phyloP scores from a whole-genome alignment of 208 protist genomes.

The Trypanosomatidae sp. region DNA sequence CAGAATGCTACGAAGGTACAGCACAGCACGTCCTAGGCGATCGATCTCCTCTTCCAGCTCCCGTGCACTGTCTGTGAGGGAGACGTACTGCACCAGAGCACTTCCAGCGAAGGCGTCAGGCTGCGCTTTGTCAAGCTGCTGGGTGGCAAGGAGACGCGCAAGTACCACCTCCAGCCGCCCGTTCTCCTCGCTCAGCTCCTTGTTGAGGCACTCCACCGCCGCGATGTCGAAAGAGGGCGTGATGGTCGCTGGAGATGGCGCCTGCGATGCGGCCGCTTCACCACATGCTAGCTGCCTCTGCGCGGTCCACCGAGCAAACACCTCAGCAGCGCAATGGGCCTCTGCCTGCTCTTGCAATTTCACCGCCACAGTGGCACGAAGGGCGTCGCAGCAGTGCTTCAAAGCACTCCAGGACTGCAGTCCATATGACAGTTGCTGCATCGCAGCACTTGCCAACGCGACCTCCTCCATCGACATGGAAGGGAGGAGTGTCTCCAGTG shows the following conservation, averaged over 20 bases:
- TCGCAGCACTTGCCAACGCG: conserved; percentile 24
- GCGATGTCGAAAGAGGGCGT: conserved; percentile 23
- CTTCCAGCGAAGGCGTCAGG: conserved; percentile 17
- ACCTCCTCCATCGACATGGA: conserved; percentile 33
- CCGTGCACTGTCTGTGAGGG: conserved; percentile 6
- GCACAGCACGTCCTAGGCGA: conserved; percentile 36
- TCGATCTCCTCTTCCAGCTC: conserved; percentile 39
- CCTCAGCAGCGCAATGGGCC: conserved; percentile 13
- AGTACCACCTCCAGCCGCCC: conserved; percentile 28
- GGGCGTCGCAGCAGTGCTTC: conserved; percentile 3
- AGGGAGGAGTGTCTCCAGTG: conserved; percentile 18
- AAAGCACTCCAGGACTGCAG: conserved; percentile 15
- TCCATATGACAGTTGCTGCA: conserved; percentile 21
- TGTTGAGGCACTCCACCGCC: conserved; percentile 23
- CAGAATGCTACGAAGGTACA: conserved; percentile 38
- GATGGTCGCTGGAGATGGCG: neutral
- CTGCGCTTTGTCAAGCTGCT: neutral
- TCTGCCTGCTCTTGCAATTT: conserved; percentile 26
- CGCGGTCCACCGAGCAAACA: conserved; percentile 18
- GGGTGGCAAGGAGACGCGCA: conserved; percentile 16
- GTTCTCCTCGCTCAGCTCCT: conserved; percentile 29
- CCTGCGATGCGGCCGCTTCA: conserved; percentile 3
- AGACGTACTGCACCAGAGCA: conserved; percentile 27
- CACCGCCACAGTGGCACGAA: conserved; percentile 11
- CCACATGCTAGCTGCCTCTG: conserved; percentile 1